Base-by-base conservation (phyloP, 306 rosid species). In the Albizia julibrissin region DNA sequence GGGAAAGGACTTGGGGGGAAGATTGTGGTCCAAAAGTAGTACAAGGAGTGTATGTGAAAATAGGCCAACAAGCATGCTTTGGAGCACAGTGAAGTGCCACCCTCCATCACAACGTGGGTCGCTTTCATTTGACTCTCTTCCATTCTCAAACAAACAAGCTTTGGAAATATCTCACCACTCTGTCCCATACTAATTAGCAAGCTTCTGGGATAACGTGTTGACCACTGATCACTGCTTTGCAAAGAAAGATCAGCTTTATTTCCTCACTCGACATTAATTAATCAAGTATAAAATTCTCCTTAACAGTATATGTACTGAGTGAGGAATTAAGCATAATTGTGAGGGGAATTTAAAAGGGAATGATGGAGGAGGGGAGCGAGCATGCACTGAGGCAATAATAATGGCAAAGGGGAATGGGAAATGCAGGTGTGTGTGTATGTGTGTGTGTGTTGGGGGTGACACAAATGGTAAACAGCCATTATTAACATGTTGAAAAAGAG, bases 401-500 rank as follows among this genome's bases (percentile, higher is more conserved):
- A 71, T 71, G 74, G 22, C 0, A 10, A 12, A 44, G 31, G 12
- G 3, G 72, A 66, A 43, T 66, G 72, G n/a, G 42, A 68, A 68
- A 10, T 39, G 73, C 73, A 69, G 50, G 74, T 12, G 52, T 3
- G 47, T 42, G n/a, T n/a, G 50, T n/a, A 54, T 40, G 31, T 31
- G n/a, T n/a, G 50, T n/a, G 74, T 40, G 31, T 31, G 58, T 43
- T 71, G 58, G 75, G 39, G 69, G 75, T 22, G 75, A 3, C 75
- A 43, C 58, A 15, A 50, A 14, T 44, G 58, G 37, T 24, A 44
- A 71, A 27, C 75, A 71, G 37, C 69, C 66, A 89, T 91, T 87
- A 92, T 91, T 75, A 83, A 80, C 56, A 75, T 82, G 83, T 80
- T 77, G 77, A 80, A 83, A 86, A 82, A 76, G 50, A 54, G 12